Evolutionary conservation across 1,139 yeast genomes (phyloP), one percentile per base, ranked within the genome.

Genomic region (Saccharomyces hybrid): DNA sequence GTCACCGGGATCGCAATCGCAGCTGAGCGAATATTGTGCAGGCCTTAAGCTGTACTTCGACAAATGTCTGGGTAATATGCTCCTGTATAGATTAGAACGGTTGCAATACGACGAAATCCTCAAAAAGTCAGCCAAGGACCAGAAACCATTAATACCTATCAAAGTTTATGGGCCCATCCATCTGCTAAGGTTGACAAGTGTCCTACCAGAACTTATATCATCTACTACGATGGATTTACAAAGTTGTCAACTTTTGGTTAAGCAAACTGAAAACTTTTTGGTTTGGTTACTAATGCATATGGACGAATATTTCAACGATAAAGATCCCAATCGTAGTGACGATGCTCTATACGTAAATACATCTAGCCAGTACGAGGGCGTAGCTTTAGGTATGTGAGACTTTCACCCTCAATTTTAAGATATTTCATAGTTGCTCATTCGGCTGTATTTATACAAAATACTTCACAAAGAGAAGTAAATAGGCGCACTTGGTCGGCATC

Each of bases 61-160:
- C 66, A 80, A 83, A 60, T 76, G 88, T 0, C 69, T 91, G 50
- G 89, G 96, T 6, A 78, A 86, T 53, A 74, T 87, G 51, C 73
- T 93, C 28, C 78, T 93, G 5, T 93, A 93, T 72, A 79, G 95
- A 58, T 86, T 84, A 61, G 99, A 93, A 70, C 76, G 96, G 56
- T 80, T 86, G 57, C 98, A 93, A 69, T 89, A 81, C 64, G 77
- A 84, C 54, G 81, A 84, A 52, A 67, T 86, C 42, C 70, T 75
- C 47, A 73, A 73, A 11, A 38, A 46, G 31, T 28, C 31, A 8
- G 11, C 23, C 14, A 28, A 46, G 7, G 34, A 47, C 50, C 34
- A 31, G 11, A 31, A n/a, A 2, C 16, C n/a, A 26, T 9, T 32
- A n/a, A 26, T 23, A 16, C 67, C 75, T 56, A 70, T 79, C 52